Evolutionary conservation across 2,329 filamentous ascomycete species (phyloP).

Genomic region (Neophaeococcomyces mojaviensis): DNA sequence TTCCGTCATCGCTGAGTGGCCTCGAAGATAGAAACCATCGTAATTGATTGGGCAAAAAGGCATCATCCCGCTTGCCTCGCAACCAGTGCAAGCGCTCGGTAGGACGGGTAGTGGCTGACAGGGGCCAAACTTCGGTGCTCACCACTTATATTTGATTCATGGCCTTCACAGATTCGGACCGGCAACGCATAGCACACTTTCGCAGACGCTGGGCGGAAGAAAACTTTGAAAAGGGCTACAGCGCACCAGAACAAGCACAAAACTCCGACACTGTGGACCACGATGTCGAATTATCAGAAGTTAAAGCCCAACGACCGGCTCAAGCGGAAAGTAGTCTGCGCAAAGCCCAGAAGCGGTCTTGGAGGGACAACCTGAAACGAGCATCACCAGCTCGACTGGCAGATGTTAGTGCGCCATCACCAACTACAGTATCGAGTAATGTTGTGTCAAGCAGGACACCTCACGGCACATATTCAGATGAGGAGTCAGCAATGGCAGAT

Average conservation of each 20-base stretch:
- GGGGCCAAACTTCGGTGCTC: no score
- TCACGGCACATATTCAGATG: not conserved
- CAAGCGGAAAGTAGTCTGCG: not conserved
- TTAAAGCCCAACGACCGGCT: slow-evolving; percentile 1
- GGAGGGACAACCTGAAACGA: slow-evolving; percentile 1
- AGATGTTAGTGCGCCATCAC: not conserved
- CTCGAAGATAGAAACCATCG: no score
- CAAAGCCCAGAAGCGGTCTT: slow-evolving; percentile 2
- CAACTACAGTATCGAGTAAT: not conserved
- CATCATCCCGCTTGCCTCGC: no score
- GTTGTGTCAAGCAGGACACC: not conserved
- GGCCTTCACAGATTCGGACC: no score
- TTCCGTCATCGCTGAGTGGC: no score
- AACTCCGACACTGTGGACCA: not conserved
- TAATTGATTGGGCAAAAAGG: no score
- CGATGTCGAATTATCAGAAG: slow-evolving; percentile 5
- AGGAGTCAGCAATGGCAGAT: not conserved
- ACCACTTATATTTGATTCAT: no score
- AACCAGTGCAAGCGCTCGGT: no score
- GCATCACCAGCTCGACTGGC: not conserved
- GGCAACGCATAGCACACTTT: no score
- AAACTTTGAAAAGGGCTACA: not conserved
- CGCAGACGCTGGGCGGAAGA: slow-evolving; percentile 2
- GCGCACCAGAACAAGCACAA: not conserved
- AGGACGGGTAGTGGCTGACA: no score